These are phyloP conservation scores for Fusarium oligoseptatum DNA, from an alignment of 2,329 filamentous ascomycete genomes.

Conservation along the genomic window DNA sequence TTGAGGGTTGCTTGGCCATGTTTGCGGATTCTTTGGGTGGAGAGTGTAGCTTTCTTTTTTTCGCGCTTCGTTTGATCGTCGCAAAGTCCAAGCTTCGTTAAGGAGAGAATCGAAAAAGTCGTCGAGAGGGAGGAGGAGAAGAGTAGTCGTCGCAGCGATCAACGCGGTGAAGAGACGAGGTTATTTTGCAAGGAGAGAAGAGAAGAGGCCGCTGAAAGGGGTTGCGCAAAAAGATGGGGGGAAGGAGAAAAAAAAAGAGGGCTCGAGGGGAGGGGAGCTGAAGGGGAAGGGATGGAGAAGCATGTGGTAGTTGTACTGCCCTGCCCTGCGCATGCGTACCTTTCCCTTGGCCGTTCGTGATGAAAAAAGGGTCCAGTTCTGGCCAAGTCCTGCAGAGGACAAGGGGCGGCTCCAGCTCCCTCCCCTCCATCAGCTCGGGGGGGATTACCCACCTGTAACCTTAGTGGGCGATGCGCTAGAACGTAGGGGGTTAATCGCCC, in stretches of 20 bases:
- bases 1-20: slow-evolving; percentile 43
- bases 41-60: neutral
- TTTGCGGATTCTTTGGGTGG: slow-evolving; percentile 13
- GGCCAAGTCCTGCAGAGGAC: slow-evolving; percentile 5
- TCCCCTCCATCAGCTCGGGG: slow-evolving; percentile 2
- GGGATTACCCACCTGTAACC: slow-evolving; percentile 3
- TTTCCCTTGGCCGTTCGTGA: neutral
- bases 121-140: neutral
- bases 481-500: slow-evolving; percentile 2
- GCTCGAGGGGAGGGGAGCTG: slow-evolving; percentile 1
- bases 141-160: slow-evolving; percentile 7
- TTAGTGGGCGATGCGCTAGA: slow-evolving; percentile 18
- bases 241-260: neutral
- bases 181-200: neutral
- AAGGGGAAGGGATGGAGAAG: slow-evolving; percentile 2
- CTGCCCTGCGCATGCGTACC: neutral
- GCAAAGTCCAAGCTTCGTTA: slow-evolving; percentile 11
- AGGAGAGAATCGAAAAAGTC: neutral
- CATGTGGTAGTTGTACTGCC: slow-evolving; percentile 13
- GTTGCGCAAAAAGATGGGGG: neutral
- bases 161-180: slow-evolving; percentile 5
- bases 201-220: slow-evolving; percentile 12
- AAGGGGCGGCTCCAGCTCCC: neutral
- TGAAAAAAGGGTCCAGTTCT: neutral
- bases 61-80: neutral